Base-by-base conservation (phyloP, 352 stramenopile species). In the Phytopythium oedochilum region DNA sequence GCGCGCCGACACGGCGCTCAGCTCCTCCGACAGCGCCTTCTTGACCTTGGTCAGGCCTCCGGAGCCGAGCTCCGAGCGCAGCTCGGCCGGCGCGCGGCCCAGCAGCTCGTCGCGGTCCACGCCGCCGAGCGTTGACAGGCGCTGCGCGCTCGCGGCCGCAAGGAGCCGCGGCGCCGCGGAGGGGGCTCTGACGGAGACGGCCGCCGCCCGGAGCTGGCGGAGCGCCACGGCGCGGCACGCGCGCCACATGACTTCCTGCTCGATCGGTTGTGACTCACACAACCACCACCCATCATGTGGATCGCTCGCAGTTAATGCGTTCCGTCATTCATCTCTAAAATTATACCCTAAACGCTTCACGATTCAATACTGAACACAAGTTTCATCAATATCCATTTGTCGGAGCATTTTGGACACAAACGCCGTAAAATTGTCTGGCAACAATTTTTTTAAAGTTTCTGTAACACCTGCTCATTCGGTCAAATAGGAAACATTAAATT, bases 21-120 rank as follows among this genome's bases (percentile, higher is more conserved):
- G 60, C 56, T 86, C 65, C 42, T 62, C 38, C 17, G 45, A 63
- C 32, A 89, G 64, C 32, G 65, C 75, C 52, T 68, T 71, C 9
- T 70, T 57, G 43, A 86, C 66, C 10, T 66, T 38, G 5, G 44
- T 50, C 15, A 86, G 36, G 44, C 75, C 40, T 0, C 68, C 47
- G 10, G 64, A 43, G 29, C 69, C 70, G 15, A 86, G 35, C 28
- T 86, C 60, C 5, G 69, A 54, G 14, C 48, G 58, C 48, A 88
- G 47, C 36, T 83, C 60, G 32, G 59, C 58, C 11, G 71, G 46
- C 35, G 71, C 73, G 56, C 57, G 63, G n/a, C 52, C 68, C 25
- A 85, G 62, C 54, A 86, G 55, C 38, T 78, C 50, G 22, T 75
- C 63, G 46, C 76, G 70, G 40, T 80, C 65, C 36, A 83, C 61